Percentiles rank a stretch among this genome's conserved stretches.
phyloP scores from a whole-genome alignment of 2,329 filamentous ascomycete species.

The Phialophora expanda region DNA sequence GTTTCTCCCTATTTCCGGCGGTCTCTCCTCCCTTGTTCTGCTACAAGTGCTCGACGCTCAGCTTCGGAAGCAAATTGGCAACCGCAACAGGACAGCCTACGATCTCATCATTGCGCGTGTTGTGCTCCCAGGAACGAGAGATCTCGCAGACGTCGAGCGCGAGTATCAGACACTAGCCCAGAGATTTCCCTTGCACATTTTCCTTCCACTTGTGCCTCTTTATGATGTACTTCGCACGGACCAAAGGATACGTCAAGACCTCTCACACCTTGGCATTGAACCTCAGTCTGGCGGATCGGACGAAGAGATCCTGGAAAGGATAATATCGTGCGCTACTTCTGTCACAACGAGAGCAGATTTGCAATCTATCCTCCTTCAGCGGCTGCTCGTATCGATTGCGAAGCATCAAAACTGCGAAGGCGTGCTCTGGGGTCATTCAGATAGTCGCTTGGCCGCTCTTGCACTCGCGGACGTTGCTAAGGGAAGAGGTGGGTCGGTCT shows the following conservation, averaged over 20 bases:
- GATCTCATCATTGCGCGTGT: conserved; percentile 54
- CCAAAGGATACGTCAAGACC: conserved; percentile 29
- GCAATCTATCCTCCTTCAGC: conserved; percentile 69
- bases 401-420: conserved; percentile 66
- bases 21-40: conserved; percentile 77
- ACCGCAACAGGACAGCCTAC: conserved; percentile 67
- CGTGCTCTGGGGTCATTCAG: conserved; percentile 82
- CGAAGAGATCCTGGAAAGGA: conserved; percentile 56
- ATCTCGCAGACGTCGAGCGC: conserved; percentile 38
- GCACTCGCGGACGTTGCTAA: conserved; percentile 88
- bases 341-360: conserved; percentile 78
- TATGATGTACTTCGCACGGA: conserved; percentile 62
- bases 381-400: conserved; percentile 72
- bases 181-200: conserved; percentile 69
- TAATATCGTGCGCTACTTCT: conserved; percentile 69
- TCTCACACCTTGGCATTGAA: conserved; percentile 27
- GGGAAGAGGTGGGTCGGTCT: conserved; percentile 81
- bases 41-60: conserved; percentile 76
- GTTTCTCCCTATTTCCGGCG: conserved; percentile 80
- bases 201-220: conserved; percentile 65
- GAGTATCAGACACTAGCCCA: conserved; percentile 58
- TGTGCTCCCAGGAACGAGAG: conserved; percentile 50
- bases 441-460: conserved; percentile 83
- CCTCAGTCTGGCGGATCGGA: conserved; percentile 40
- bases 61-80: conserved; percentile 67